Base-by-base conservation (phyloP, 2,329 filamentous ascomycete species). In the Lachnellula hyalina region DNA sequence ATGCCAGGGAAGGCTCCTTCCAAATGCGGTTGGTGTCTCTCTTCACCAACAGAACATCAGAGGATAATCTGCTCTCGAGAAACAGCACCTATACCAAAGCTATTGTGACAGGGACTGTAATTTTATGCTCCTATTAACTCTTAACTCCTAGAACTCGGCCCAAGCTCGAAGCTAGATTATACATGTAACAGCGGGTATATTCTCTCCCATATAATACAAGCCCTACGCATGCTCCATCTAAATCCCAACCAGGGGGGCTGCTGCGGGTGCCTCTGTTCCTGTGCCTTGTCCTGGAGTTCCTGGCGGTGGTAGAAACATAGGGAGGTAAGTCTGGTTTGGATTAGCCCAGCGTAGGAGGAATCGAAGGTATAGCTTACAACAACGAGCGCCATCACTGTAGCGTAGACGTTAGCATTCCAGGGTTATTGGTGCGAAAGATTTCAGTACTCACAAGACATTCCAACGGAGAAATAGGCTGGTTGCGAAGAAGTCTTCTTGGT, bases 401-500 rank as follows among this genome's bases (percentile, higher is more conserved):
- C 25, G 34, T 7, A 48, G 42, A 49, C n/a, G 35, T 47, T 28
- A 50, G 56, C 28, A 47, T 45, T 17, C 28, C n/a, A 23, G 8
- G 8, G 38, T n/a, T 61, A 52, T 48, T 49, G 44, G 19, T 2
- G 34, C 14, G 3, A 34, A 32, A n/a, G 17, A 40, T 14, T 41
- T 53, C 19, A 49, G 15, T 42, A 80, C 85, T 66, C 77, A 90
- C 87, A 67, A 19, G 89, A 84, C 88, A 95, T 94, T 71, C 85
- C 80, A 53, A 94, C 84, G 53, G 84, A 85, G 72, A 94, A 86
- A 69, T 83, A 84, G 51, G 77, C 82, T 2, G 92, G 90, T 5
- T 89, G 92, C 46, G 78, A 74, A 25, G 82, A 74, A 56, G 74
- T 85, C 70, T 83, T 85, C 72, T 77, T 81, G 54, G 82, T 72